Base-by-base conservation (phyloP, 306 rosid genomes). In the Sophora flavescens region DNA sequence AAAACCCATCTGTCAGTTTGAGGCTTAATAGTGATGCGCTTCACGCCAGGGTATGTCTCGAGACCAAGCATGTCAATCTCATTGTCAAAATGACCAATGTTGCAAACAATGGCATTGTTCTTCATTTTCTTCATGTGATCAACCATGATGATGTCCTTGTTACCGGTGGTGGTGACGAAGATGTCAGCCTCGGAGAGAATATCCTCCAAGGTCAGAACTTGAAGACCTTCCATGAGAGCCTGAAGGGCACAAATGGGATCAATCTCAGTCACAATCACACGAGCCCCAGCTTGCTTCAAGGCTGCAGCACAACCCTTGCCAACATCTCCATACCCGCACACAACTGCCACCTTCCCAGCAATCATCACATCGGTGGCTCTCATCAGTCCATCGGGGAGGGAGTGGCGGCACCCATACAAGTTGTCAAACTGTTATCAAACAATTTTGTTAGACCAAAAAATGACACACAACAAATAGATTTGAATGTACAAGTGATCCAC, bases 291-390 rank as follows among this genome's bases (percentile, higher is more conserved):
- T 64, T 92, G 97, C 85, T 95, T 95, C 86, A 95, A 39, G 60
- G 99, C 93, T 9, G 93, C 84, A 15, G 99, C 99, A 64, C 99
- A 95, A 22, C 99, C 99, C 97, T 95, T 95, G 3, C 99, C 99
- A 17, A 95, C 97, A 83, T 95, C 99, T 73, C 99, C 99, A 4
- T 95, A 95, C 0, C 99, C 99, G 39, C 85, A 82, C 3, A 95
- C 90, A 32, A 95, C 96, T 0, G 87, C 91, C 1, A 95, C 91
- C 91, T 95, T 95, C 5, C 99, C 99, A 14, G 99, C 99, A 70
- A 95, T 92, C 99, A 95, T 95, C 26, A 95, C 92, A 75, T 95
- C 99, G 0, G 99, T 95, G 16, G 99, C 97, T 80, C 99, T 92
- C 99, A 95, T 95, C 83, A 95, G 47, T 45, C 97, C 99, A 76